Evolutionary conservation across 2,329 filamentous ascomycete genomes (phyloP).

Genomic region (Cytospora chrysosperma): DNA sequence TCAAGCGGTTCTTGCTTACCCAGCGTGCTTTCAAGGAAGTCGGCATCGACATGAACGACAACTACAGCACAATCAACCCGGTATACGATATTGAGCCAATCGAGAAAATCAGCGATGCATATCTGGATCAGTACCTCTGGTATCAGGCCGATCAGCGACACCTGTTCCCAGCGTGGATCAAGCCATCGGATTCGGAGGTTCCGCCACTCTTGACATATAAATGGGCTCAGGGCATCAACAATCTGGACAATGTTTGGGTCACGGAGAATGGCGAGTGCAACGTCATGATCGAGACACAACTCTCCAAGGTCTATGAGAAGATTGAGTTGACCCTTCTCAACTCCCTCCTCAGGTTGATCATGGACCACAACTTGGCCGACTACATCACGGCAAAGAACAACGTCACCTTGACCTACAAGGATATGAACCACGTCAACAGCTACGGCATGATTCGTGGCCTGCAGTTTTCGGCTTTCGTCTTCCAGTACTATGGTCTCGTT

Average conservation of each 20-base stretch:
- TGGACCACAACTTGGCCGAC: slow-evolving; percentile 99
- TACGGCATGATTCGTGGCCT: slow-evolving; percentile 98
- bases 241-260: slow-evolving; percentile 92
- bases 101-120: slow-evolving; percentile 98
- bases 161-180: slow-evolving; percentile 98
- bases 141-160: slow-evolving; percentile 98
- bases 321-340: slow-evolving; percentile 96
- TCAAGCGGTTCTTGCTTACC: slow-evolving; percentile 95
- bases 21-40: slow-evolving; percentile 99
- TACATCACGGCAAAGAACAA: slow-evolving; percentile 99
- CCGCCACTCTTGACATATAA: slow-evolving; percentile 94
- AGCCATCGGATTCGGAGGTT: slow-evolving; percentile 96
- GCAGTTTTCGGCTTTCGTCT: slow-evolving; percentile 97
- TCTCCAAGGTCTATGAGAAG: slow-evolving; percentile 99
- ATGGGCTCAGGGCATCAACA: slow-evolving; percentile 99
- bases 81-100: slow-evolving; percentile 99
- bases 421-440: slow-evolving; percentile 99
- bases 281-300: slow-evolving; percentile 95
- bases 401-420: slow-evolving; percentile 97
- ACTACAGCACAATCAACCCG: slow-evolving; percentile 98
- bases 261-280: slow-evolving; percentile 93
- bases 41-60: slow-evolving; percentile 99
- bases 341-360: slow-evolving; percentile 87
- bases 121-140: slow-evolving; percentile 98
- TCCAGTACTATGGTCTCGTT: slow-evolving; percentile 97